These are phyloP conservation scores for Picea glauca DNA, from an alignment of 75 land plant genomes.

Conservation along the genomic window DNA sequence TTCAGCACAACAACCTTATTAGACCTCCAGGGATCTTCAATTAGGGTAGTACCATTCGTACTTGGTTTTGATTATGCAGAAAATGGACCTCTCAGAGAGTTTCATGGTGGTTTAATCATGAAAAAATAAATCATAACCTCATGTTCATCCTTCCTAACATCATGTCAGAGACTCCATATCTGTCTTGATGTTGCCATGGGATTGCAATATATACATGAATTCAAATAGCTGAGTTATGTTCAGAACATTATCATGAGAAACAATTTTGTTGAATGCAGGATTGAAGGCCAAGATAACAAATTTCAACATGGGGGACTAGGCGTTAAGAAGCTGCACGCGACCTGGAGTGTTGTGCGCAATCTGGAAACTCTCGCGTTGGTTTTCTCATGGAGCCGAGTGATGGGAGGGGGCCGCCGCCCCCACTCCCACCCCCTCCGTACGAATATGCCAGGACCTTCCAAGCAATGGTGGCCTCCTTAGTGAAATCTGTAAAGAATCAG, in stretches of 20 bases:
- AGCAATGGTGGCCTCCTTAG: too few species aligned
- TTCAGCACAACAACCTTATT: constrained; percentile 57
- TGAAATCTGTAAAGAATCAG: too few species aligned
- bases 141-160: constrained; percentile 28
- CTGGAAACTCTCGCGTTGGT: too few species aligned
- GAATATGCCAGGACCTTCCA: too few species aligned
- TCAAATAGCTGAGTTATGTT: constrained; percentile 61
- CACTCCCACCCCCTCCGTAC: too few species aligned
- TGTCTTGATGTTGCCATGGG: constrained; percentile 82
- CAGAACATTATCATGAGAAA: constrained; percentile 65
- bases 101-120: constrained; percentile 16
- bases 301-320: neutral
- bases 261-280: constrained; percentile 55
- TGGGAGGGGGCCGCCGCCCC: too few species aligned
- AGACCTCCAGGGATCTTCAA: constrained; percentile 51
- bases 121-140: constrained; percentile 20
- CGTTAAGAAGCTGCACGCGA: too few species aligned
- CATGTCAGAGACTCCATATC: constrained; percentile 56
- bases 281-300: constrained; percentile 80
- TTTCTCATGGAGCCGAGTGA: too few species aligned
- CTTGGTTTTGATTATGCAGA: constrained; percentile 75
- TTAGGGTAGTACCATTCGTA: constrained; percentile 27
- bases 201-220: constrained; percentile 75
- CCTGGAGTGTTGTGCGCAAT: too few species aligned
- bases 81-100: constrained; percentile 61